phyloP scores from a whole-genome alignment of 345 rosid genomes.

The Eucalyptus cloeziana region DNA sequence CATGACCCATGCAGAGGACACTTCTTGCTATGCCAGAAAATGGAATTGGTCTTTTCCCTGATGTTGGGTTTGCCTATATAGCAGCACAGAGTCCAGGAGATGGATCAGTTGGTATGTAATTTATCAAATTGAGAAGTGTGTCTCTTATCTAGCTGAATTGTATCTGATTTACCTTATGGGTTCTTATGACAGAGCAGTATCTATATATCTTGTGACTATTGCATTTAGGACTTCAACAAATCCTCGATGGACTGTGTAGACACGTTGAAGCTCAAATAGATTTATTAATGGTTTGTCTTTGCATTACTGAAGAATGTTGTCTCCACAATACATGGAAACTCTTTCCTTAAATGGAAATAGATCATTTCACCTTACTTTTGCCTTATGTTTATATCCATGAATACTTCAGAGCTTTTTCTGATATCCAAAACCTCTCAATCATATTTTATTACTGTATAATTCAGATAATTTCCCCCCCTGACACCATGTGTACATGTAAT shows the following conservation, averaged over 20 bases:
- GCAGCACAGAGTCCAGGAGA: conserved; percentile 90
- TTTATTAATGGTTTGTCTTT: not conserved
- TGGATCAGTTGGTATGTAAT: conserved; percentile 66
- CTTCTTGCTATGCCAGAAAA: conserved; percentile 98
- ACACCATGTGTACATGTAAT: not conserved
- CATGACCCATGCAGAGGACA: conserved; percentile 29
- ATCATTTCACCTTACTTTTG: not conserved
- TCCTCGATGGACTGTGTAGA: not conserved
- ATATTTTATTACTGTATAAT: not conserved
- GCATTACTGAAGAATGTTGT: not conserved
- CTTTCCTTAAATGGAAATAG: not conserved
- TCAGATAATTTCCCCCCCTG: not conserved
- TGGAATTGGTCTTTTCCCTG: conserved; percentile 96
- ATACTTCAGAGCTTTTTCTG: not conserved
- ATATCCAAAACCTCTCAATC: not conserved
- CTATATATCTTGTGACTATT: not conserved
- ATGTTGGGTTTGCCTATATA: conserved; percentile 83
- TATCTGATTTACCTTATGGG: not conserved
- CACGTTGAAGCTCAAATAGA: not conserved
- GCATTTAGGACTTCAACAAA: not conserved
- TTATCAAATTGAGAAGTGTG: not conserved
- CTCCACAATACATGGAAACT: not conserved
- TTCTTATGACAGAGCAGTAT: not conserved
- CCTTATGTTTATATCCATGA: not conserved
- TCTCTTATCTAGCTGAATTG: not conserved